These are phyloP conservation scores for Tuber melanosporum DNA, from an alignment of 495 filamentous ascomycete species.

Conservation along the genomic window DNA sequence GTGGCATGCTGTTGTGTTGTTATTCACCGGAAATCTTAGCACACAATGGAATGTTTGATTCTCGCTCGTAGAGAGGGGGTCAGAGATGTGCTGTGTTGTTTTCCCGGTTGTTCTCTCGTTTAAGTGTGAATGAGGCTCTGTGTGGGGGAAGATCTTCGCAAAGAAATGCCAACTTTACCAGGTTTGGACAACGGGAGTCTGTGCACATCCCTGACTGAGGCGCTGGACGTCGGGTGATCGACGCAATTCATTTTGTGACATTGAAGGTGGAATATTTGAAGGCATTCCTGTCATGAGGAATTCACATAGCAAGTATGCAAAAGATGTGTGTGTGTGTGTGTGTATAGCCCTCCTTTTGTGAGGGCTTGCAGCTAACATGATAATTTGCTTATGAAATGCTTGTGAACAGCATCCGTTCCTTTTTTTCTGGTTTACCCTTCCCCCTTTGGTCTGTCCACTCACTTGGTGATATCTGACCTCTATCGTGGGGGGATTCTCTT, in stretches of 20 bases:
- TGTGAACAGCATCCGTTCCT: not conserved
- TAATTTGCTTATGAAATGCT: not conserved
- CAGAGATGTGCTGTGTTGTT: not conserved
- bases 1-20: not conserved
- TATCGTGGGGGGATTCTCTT: not conserved
- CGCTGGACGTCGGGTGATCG: slow-evolving; percentile 26
- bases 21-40: not conserved
- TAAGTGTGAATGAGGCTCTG: slow-evolving; percentile 29
- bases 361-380: not conserved
- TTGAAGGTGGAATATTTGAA: not conserved
- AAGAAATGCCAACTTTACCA: slow-evolving; percentile 23
- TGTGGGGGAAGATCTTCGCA: slow-evolving; percentile 16
- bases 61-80: not conserved
- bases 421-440: slow-evolving; percentile 7
- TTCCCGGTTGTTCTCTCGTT: not conserved
- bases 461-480: slow-evolving; percentile 2
- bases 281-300: slow-evolving; percentile 1
- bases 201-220: slow-evolving; percentile 16
- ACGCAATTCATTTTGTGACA: slow-evolving; percentile 10
- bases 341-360: not conserved
- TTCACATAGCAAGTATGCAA: not conserved
- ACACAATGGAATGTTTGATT: not conserved
- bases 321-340: not conserved
- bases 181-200: slow-evolving; percentile 18
- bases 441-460: slow-evolving; percentile 6